These are phyloP conservation scores for Cyclanthera cordifolia DNA, from an alignment of 306 rosid species.

Conservation along the genomic window DNA sequence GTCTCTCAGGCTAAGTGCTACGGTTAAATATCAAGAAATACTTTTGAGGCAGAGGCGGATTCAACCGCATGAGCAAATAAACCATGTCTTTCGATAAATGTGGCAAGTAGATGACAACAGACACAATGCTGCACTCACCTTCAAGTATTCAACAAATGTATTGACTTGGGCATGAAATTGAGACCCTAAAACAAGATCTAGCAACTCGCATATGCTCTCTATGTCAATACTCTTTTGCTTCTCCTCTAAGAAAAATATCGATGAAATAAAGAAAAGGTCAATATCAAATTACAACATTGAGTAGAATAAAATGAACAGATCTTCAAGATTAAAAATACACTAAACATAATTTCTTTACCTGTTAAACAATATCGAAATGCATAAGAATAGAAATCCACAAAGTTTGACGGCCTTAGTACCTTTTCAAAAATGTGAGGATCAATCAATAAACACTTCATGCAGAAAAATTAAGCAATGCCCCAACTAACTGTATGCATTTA, in stretches of 20 bases:
- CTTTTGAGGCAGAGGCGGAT: not conserved
- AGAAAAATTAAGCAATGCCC: constrained; percentile 9
- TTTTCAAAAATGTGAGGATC: constrained; percentile 23
- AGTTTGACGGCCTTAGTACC: constrained; percentile 80
- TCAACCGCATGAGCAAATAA: not conserved
- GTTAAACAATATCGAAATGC: constrained; percentile 93
- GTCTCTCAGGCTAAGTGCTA: not conserved
- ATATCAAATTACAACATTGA: not conserved
- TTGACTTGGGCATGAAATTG: constrained; percentile 61
- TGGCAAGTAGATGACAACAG: constrained; percentile 3
- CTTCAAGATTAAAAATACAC: not conserved
- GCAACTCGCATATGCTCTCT: constrained; percentile 84
- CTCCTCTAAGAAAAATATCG: constrained; percentile 55
- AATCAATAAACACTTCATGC: not conserved
- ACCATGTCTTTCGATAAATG: not conserved
- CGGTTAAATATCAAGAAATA: not conserved
- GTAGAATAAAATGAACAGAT: not conserved
- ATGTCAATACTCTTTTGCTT: constrained; percentile 97
- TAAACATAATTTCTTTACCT: constrained; percentile 30
- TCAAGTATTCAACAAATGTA: constrained; percentile 66
- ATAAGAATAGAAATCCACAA: constrained; percentile 80
- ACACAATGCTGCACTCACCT: constrained; percentile 37
- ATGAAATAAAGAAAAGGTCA: not conserved
- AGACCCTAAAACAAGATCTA: constrained; percentile 75
- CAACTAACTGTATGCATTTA: not conserved